Evolutionary conservation across 2,329 filamentous ascomycete species (phyloP), one percentile per base, ranked within the genome.

Genomic region (Xylaria sp.): DNA sequence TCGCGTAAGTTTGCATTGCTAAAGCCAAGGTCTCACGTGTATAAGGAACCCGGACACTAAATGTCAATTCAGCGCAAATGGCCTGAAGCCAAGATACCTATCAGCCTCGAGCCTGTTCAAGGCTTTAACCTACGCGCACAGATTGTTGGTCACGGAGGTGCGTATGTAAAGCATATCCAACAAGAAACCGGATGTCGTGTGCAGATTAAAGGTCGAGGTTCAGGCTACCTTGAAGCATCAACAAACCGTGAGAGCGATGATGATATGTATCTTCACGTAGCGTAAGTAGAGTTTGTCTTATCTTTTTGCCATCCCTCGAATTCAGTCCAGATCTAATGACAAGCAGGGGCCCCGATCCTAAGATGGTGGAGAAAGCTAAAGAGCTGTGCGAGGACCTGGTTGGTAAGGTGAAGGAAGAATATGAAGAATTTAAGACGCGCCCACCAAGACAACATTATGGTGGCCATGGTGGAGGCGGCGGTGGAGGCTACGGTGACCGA

Each of bases 141-240:
- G 78, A 95, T 99, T 53, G 96, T 99, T 61, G 96, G 96, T 56
- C 92, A 95, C 73, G 94, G 94, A 36, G 96, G 96, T 67, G 92
- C 93, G 49, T 97, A 98, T 77, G 96, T 99, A 68, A 99, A 99
- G 81, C 95, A 97, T 77, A 98, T 99, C 71, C 96, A 98, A 80
- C 90, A 94, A 77, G 94, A 97, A 80, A 98, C 96, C 15, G 88
- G 92, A 69, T 98, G 96, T 79, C 92, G 95, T 73, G 96, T 99
- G 29, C 96, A 99, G 79, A 99, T 99, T 82, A 99, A 99, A 79
- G 96, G 96, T 20, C 93, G 92, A 70, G 94, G 94, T 44, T 98
- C 94, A 60, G 96, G 96, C 15, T 99, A 97, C 77, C 90, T 97
- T 76, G 96, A 99, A 78, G 89, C 91, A 53, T 89, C 91, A 36